Base-by-base conservation (phyloP, 2,329 filamentous ascomycete genomes). In the Cercospora sp. region DNA sequence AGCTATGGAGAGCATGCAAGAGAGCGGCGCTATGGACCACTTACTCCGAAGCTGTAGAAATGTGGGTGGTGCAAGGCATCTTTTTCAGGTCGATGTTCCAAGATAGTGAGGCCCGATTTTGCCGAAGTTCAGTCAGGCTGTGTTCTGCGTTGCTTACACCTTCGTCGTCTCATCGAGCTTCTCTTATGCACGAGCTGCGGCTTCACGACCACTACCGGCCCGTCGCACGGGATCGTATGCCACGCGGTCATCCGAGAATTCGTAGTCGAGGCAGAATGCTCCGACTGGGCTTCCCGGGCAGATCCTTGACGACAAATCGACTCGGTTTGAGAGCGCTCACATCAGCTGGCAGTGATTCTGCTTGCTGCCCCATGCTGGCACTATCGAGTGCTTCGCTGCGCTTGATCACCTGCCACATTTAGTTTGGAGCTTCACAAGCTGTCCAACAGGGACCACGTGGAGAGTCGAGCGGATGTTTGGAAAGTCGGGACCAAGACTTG, bases 31-130 rank as follows among this genome's bases (percentile, higher is more conserved):
- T 55, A n/a, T 55, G 24, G 49, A 26, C 49, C 55, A 34, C 32
- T 59, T 59, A 30, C 28, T 21, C 55, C 55, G 32, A 59, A 59
- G n/a, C 30, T 59, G 55, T n/a, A 12, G 55, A 28, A 59, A 30
- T 18, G 10, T 34, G 16, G 9, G 30, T 59, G 16, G n/a, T 18
- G n/a, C 18, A 37, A 32, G 16, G 4, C 55, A 4, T 18, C 26
- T 34, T 2, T 2, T n/a, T 12, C 16, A 32, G 13, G 13, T 26
- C 49, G 10, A 53, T 8, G 21, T n/a, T 26, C 49, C 21, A 55
- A 55, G 49, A 55, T 24, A 28, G 12, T 4, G 12, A 26, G 5
- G 24, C 7, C 24, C 24, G 49, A n/a, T 26, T n/a, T 30, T n/a
- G 49, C 49, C 49, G 49, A 16, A 5, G 6, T 28, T 9, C n/a